Evolutionary conservation across 2,329 filamentous ascomycete genomes (phyloP), one percentile per base, ranked within the genome.

Genomic region (Xylariaceae sp.): DNA sequence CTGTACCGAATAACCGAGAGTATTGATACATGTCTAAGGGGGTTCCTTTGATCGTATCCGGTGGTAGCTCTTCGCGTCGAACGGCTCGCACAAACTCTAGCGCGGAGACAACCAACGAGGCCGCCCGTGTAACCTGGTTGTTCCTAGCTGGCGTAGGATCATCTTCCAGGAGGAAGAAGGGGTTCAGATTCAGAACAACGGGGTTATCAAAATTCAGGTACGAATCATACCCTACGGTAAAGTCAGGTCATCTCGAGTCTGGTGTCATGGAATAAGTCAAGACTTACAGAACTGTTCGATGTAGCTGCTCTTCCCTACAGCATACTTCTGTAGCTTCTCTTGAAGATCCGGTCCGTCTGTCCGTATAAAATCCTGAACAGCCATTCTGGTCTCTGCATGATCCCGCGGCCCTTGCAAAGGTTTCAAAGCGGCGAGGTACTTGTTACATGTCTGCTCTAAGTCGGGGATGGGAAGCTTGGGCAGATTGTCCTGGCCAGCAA

Each of bases 11-110:
- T 19, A 98, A 73, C 15, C 91, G 80, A 0, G 91, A 95, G 67
- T 95, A 97, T 64, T 98, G 93, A 64, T 96, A 95, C 93, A 98
- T 98, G 73, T 89, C 93, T 15, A 98, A 74, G 0, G 93, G 89
- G 17, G 81, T 84, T 16, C 88, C 89, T 54, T 84, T 85, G 47
- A 96, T 67, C 2, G 76, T 89, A 64, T 98, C 93, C 0, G 93
- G 90, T 1, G 89, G 86, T 8, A 98, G 74, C 60, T 98, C 93
- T 63, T 97, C 93, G 54, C 86, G 89, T 28, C 91, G 80, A 2
- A 98, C 89, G 2, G 93, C 93, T 45, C 93, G 79, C 19, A 97
- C 90, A 55, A 98, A 97, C 36, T 89, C 87, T 24, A 97, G 71
- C 3, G 93, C 84, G 3, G 93, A 98, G 13, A 93, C 81, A 0